These are phyloP conservation scores for Pythium monospermum DNA, from an alignment of 352 stramenopile genomes.

Conservation along the genomic window DNA sequence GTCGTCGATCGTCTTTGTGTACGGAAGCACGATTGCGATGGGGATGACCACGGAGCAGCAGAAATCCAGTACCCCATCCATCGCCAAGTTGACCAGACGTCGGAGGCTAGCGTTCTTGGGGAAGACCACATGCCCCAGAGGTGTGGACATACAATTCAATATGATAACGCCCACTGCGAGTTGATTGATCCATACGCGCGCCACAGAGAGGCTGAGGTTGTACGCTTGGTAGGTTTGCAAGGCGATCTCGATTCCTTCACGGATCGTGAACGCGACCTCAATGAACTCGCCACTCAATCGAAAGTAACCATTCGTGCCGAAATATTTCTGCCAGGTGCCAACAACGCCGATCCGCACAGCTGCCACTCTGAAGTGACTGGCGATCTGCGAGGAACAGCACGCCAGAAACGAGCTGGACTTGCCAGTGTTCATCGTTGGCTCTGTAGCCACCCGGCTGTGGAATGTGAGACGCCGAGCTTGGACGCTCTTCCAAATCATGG, in stretches of 20 bases:
- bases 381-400: no score
- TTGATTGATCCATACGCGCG: constrained; percentile 1
- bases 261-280: background rate
- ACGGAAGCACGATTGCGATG: constrained; percentile 2
- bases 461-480: background rate
- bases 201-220: constrained; percentile 1
- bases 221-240: constrained; percentile 8
- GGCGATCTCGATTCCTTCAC: background rate
- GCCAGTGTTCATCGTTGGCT: background rate
- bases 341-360: no score
- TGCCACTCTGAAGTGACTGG: no score
- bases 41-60: constrained; percentile 4
- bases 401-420: background rate
- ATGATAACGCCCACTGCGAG: background rate
- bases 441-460: background rate
- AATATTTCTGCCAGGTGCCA: no score
- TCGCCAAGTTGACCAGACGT: background rate
- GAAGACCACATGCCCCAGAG: background rate
- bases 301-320: no score
- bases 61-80: constrained; percentile 7
- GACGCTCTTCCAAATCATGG: background rate
- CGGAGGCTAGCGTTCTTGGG: background rate
- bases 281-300: background rate
- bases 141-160: background rate
- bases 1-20: background rate